A percentile compares a stretch with the other conserved stretches of the same genome.
Conservation (phyloP, 2,329 filamentous ascomycete species). For the Arachnomyces sp. region DNA sequence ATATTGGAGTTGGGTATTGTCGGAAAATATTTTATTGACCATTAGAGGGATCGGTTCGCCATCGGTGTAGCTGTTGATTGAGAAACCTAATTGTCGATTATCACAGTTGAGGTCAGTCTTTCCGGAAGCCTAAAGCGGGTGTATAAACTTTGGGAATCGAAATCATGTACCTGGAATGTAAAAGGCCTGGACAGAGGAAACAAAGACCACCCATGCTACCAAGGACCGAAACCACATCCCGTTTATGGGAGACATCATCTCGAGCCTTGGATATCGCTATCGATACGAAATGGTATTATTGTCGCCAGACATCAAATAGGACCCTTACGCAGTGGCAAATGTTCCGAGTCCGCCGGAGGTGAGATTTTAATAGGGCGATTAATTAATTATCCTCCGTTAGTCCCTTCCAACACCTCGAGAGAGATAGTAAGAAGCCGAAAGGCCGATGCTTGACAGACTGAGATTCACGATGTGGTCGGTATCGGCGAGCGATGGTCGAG, state of each 20-base stretch:
- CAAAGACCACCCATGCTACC: conserved; percentile 42
- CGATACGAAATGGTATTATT: background rate
- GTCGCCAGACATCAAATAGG: conserved; percentile 1
- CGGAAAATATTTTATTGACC: conserved; percentile 87
- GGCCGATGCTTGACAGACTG: too few species aligned
- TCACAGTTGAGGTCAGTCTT: conserved; percentile 10
- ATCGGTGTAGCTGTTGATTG: conserved; percentile 70
- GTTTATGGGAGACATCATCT: conserved; percentile 18
- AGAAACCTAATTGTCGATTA: conserved; percentile 56
- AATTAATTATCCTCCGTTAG: too few species aligned
- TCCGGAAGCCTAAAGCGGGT: background rate
- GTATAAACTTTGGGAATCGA: conserved; percentile 3
- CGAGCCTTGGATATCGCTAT: background rate
- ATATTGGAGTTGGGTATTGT: conserved; percentile 84
- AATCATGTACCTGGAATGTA: conserved; percentile 69
- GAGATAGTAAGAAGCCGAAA: too few species aligned
- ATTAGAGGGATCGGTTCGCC: conserved; percentile 74
- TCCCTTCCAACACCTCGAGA: too few species aligned
- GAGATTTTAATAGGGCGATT: too few species aligned
- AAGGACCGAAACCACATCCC: conserved; percentile 26
- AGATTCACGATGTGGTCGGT: conserved; percentile 2
- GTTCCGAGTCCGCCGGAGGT: too few species aligned
- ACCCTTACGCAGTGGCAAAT: too few species aligned
- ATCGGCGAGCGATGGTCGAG: conserved; percentile 6
- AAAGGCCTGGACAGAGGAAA: conserved; percentile 58